These are phyloP conservation scores for Gossypium trilobum DNA, from an alignment of 441 rosid genomes.

Conservation along the genomic window DNA sequence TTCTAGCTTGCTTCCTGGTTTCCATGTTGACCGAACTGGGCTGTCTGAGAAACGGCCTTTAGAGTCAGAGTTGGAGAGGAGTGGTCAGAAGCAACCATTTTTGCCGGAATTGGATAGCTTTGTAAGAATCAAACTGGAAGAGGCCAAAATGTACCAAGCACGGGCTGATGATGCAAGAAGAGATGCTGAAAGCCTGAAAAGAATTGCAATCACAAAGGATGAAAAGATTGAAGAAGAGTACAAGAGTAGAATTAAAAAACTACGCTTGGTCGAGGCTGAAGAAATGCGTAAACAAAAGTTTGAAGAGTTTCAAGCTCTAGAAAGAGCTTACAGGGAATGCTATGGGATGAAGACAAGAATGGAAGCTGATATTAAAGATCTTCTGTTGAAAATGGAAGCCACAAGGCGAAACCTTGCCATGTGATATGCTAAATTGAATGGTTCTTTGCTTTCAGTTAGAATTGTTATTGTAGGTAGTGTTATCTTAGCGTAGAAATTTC, in stretches of 20 bases:
- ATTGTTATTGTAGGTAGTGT: conserved; percentile 6
- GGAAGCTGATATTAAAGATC: conserved; percentile 82
- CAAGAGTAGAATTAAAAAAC: conserved; percentile 42
- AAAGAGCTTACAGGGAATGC: conserved; percentile 51
- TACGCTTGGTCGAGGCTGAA: conserved; percentile 52
- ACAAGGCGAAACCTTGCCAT: conserved; percentile 56
- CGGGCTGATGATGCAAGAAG: conserved; percentile 84
- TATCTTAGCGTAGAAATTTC: background rate
- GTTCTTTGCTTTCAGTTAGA: conserved; percentile 4
- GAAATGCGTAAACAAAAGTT: conserved; percentile 61
- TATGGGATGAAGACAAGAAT: conserved; percentile 32
- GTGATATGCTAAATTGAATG: conserved; percentile 26
- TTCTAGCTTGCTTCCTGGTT: conserved; percentile 40
- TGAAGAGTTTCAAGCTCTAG: conserved; percentile 59
- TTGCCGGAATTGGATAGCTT: conserved; percentile 87
- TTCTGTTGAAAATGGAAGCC: conserved; percentile 74
- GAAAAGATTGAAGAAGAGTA: conserved; percentile 64
- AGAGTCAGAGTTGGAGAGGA: conserved; percentile 40
- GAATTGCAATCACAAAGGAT: conserved; percentile 63
- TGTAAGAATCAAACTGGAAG: conserved; percentile 76
- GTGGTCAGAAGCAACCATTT: conserved; percentile 43
- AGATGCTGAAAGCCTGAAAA: conserved; percentile 80
- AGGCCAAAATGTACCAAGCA: conserved; percentile 80
- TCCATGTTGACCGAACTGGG: conserved; percentile 33
- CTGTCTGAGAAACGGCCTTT: conserved; percentile 30